phyloP scores from a whole-genome alignment of 2,329 filamentous ascomycete species.

The Alternaria brassicae region DNA sequence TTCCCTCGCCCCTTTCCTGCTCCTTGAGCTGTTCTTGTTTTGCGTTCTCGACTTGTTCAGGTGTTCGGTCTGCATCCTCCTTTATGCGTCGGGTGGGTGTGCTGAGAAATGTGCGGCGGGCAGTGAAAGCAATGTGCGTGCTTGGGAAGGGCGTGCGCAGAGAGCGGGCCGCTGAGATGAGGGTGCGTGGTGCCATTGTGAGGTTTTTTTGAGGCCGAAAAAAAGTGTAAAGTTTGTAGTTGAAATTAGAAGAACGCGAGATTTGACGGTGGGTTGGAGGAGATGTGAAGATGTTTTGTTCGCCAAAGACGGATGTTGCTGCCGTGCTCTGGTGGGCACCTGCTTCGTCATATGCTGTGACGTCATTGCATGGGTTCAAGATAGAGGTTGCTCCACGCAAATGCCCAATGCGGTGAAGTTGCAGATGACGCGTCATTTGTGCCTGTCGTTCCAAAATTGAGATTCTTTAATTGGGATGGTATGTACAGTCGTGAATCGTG shows the following conservation, averaged over 20 bases:
- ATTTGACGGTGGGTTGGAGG: neutral
- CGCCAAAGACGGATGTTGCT: conserved; percentile 5
- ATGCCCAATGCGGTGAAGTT: neutral
- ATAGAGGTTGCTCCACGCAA: conserved; percentile 2
- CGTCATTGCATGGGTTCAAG: conserved; percentile 2
- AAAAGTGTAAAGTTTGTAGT: neutral
- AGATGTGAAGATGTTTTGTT: neutral
- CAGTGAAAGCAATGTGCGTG: conserved; percentile 1
- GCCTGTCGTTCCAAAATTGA: neutral
- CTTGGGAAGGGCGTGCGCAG: conserved; percentile 5
- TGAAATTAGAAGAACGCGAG: fast-evolving
- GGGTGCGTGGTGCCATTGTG: conserved; percentile 26
- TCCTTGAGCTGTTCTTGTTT: conserved; percentile 56
- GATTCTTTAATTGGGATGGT: neutral
- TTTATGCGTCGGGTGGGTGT: conserved; percentile 47
- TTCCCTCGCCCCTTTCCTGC: conserved; percentile 52
- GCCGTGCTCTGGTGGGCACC: neutral
- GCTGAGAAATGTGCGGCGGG: conserved; percentile 40
- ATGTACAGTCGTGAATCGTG: neutral
- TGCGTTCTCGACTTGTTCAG: conserved; percentile 51
- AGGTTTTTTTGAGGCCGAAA: neutral
- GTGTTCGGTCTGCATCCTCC: conserved; percentile 50
- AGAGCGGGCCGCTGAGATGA: conserved; percentile 23
- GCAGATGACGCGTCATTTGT: neutral
- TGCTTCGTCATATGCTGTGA: conserved; percentile 1